Conservation (phyloP, 257 asterid genomes). For the Thymus quinquecostatus region DNA sequence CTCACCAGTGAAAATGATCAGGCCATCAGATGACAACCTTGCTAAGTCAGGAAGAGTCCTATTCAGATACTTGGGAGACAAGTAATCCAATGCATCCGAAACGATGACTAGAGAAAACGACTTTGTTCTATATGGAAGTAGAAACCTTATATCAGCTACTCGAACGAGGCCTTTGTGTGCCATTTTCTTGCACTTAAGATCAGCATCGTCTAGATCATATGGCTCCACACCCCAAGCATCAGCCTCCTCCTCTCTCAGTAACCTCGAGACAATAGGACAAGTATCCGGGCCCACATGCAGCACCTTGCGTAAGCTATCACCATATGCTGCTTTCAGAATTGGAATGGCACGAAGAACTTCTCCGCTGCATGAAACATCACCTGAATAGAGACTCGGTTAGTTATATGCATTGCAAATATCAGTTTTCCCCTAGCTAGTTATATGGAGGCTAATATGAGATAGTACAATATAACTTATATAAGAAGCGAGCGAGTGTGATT, state of each 20-base stretch:
- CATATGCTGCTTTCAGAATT: constrained; percentile 43
- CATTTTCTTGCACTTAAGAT: constrained; percentile 41
- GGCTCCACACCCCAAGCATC: constrained; percentile 55
- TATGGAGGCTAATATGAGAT: neutral
- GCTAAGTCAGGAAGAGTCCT: constrained; percentile 48
- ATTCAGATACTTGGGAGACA: constrained; percentile 49
- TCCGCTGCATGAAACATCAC: constrained; percentile 39
- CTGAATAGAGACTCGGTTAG: constrained; percentile 27
- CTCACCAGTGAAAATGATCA: constrained; percentile 47
- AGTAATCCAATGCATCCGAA: constrained; percentile 45
- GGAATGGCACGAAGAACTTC: constrained; percentile 46
- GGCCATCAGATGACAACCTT: constrained; percentile 44
- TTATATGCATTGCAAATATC: neutral
- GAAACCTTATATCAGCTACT: constrained; percentile 44
- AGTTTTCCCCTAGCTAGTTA: neutral
- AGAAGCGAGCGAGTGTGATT: constrained; percentile 21
- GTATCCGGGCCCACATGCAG: constrained; percentile 52
- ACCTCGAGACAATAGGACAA: constrained; percentile 40
- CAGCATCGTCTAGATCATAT: constrained; percentile 48
- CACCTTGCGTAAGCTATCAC: constrained; percentile 42
- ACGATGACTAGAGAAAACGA: constrained; percentile 48
- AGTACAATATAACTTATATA: neutral
- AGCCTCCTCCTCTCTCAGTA: constrained; percentile 36
- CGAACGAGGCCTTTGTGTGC: constrained; percentile 45
- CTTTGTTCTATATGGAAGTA: constrained; percentile 50